Conservation (phyloP, 768 basidiomycete genomes). For the Steccherinum ochraceum region DNA sequence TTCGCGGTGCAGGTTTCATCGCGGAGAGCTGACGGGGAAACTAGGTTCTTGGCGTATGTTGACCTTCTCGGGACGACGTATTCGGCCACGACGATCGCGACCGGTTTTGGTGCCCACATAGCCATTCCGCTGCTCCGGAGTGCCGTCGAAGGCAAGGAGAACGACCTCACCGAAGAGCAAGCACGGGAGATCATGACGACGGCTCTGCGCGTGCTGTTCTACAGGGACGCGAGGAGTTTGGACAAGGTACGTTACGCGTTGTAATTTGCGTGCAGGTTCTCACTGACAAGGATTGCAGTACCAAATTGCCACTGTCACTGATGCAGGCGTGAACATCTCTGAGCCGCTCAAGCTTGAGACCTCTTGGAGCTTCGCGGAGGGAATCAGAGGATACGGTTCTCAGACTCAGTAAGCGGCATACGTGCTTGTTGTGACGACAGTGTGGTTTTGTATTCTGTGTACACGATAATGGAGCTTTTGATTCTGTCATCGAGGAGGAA, state of each 20-base stretch:
- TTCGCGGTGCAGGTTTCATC: not conserved
- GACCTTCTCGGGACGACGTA: conserved; percentile 98
- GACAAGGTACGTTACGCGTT: conserved; percentile 70
- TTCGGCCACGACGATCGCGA: conserved; percentile 86
- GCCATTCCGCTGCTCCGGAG: conserved; percentile 90
- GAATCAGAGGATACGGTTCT: conserved; percentile 83
- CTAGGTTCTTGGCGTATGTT: conserved; percentile 88
- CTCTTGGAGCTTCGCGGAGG: conserved; percentile 89
- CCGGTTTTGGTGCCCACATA: conserved; percentile 90
- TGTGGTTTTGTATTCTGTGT: too few relatives aligned
- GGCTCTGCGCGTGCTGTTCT: conserved; percentile 91
- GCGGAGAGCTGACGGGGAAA: not conserved
- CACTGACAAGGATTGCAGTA: too few relatives aligned
- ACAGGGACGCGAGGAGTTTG: conserved; percentile 91
- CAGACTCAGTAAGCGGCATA: conserved; percentile 62
- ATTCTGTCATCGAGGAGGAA: too few relatives aligned
- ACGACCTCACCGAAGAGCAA: conserved; percentile 69
- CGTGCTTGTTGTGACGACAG: too few relatives aligned
- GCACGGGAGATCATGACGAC: conserved; percentile 75
- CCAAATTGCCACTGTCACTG: conserved; percentile 90
- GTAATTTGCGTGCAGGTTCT: too few relatives aligned
- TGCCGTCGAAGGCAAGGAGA: conserved; percentile 80
- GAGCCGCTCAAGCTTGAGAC: conserved; percentile 74
- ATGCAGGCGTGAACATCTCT: conserved; percentile 68
- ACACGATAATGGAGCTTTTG: too few relatives aligned